These are phyloP conservation scores for Xylaria sp. DNA, from an alignment of 2,329 filamentous ascomycete genomes.

Conservation along the genomic window DNA sequence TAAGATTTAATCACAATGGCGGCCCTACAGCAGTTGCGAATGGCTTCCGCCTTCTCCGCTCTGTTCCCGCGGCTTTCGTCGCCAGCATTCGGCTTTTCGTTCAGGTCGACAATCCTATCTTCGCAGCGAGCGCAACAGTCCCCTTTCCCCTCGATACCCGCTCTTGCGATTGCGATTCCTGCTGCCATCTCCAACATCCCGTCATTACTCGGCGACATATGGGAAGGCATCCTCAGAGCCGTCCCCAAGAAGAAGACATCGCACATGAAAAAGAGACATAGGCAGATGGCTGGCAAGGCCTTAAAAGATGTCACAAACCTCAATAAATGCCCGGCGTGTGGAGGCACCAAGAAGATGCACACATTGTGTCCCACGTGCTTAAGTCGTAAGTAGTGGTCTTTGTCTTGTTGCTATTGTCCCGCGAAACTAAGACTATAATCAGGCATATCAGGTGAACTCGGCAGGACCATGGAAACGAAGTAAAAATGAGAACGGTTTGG, in stretches of 20 bases:
- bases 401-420: not conserved
- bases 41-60: constrained; percentile 55
- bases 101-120: constrained; percentile 57
- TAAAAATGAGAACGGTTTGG: constrained; percentile 31
- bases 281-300: constrained; percentile 95
- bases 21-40: constrained; percentile 53
- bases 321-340: constrained; percentile 90
- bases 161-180: constrained; percentile 68
- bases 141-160: constrained; percentile 60
- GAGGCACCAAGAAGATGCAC: constrained; percentile 87
- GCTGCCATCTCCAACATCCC: constrained; percentile 71
- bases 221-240: constrained; percentile 90
- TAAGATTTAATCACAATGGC: constrained; percentile 55
- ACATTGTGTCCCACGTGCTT: constrained; percentile 89
- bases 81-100: constrained; percentile 54
- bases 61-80: constrained; percentile 67
- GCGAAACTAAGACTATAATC: constrained; percentile 1
- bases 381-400: constrained; percentile 67
- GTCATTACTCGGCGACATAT: constrained; percentile 80
- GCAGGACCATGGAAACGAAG: constrained; percentile 37
- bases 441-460: constrained; percentile 44
- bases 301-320: constrained; percentile 88
- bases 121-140: constrained; percentile 52
- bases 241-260: constrained; percentile 99
- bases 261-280: constrained; percentile 91